Evolutionary conservation across 306 rosid species (phyloP).

Genomic region (Senna tora): DNA sequence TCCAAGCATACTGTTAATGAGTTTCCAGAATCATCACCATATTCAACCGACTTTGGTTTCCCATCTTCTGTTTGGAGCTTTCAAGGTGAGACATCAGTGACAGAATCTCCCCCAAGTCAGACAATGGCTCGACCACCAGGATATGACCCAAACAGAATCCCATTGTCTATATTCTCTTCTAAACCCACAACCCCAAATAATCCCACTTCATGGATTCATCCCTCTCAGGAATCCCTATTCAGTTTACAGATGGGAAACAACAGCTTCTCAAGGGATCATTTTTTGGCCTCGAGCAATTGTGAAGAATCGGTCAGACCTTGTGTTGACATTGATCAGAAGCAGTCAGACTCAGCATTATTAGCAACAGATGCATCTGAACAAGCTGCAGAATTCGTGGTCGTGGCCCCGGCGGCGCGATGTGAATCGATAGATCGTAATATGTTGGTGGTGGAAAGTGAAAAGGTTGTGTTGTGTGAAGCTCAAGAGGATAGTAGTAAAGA

Average conservation of each 20-base stretch:
- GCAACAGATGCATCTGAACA: slow-evolving; percentile 29
- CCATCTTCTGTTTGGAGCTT: slow-evolving; percentile 48
- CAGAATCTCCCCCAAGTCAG: slow-evolving; percentile 44
- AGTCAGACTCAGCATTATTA: background rate
- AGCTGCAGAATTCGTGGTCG: background rate
- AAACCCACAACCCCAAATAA: slow-evolving; percentile 44
- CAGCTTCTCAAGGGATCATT: slow-evolving; percentile 63
- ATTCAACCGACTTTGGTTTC: slow-evolving; percentile 22
- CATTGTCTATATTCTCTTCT: slow-evolving; percentile 49
- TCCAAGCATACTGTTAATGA: slow-evolving; percentile 15
- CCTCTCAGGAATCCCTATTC: slow-evolving; percentile 75
- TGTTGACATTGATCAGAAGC: slow-evolving; percentile 16
- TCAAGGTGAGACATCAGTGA: slow-evolving; percentile 38
- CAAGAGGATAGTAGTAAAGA: slow-evolving; percentile 10
- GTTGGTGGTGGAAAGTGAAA: background rate
- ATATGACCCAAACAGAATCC: slow-evolving; percentile 67
- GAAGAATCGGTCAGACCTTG: slow-evolving; percentile 45
- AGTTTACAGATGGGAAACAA: slow-evolving; percentile 64
- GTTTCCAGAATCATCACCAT: background rate
- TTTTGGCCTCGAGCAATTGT: slow-evolving; percentile 25
- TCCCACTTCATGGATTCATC: slow-evolving; percentile 60
- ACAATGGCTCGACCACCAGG: slow-evolving; percentile 29
- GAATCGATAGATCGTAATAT: slow-evolving; percentile 16
- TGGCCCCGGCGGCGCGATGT: background rate
- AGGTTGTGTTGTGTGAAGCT: background rate